Percentiles rank a stretch among this genome's conserved stretches.
phyloP scores from a whole-genome alignment of 1,284 basidiomycete species.

The Ustilago xerochloae region DNA sequence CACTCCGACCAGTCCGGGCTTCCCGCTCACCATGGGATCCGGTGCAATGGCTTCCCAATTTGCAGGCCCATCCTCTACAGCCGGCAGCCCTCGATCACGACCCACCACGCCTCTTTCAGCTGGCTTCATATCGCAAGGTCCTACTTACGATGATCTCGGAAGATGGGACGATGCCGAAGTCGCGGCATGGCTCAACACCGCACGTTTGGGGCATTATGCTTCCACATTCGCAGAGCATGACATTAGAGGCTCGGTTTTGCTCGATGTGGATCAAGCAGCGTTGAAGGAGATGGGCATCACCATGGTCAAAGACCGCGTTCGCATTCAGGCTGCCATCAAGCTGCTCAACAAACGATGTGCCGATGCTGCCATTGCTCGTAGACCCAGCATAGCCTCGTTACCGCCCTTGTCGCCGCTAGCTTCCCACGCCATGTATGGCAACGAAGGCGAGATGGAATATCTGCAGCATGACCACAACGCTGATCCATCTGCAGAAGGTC shows the following conservation, averaged over 20 bases:
- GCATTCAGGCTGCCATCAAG: slow-evolving; percentile 64
- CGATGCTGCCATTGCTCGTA: slow-evolving; percentile 29
- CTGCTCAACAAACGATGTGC: slow-evolving; percentile 58
- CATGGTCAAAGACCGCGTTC: slow-evolving; percentile 62
- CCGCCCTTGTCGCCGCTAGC: slow-evolving; percentile 31
- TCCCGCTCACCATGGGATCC: slow-evolving; percentile 49
- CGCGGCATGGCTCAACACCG: slow-evolving; percentile 52
- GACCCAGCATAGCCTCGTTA: slow-evolving; percentile 27
- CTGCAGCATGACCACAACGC: slow-evolving; percentile 34
- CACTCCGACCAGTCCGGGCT: slow-evolving; percentile 57
- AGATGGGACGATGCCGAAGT: slow-evolving; percentile 54
- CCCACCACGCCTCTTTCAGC: slow-evolving; percentile 48
- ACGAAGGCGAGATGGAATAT: slow-evolving; percentile 48
- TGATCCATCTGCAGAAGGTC: slow-evolving; percentile 14
- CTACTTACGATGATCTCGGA: slow-evolving; percentile 40
- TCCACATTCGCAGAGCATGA: slow-evolving; percentile 57
- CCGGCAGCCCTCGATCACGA: slow-evolving; percentile 40
- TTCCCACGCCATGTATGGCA: slow-evolving; percentile 18
- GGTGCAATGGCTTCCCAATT: slow-evolving; percentile 18
- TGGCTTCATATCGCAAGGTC: slow-evolving; percentile 17
- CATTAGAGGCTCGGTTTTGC: slow-evolving; percentile 61
- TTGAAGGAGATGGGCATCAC: slow-evolving; percentile 67
- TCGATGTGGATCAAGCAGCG: slow-evolving; percentile 60
- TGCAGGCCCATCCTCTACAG: slow-evolving; percentile 34
- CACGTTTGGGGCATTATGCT: slow-evolving; percentile 53